Base-by-base conservation (phyloP, 768 basidiomycete species). In the Mycena metata region DNA sequence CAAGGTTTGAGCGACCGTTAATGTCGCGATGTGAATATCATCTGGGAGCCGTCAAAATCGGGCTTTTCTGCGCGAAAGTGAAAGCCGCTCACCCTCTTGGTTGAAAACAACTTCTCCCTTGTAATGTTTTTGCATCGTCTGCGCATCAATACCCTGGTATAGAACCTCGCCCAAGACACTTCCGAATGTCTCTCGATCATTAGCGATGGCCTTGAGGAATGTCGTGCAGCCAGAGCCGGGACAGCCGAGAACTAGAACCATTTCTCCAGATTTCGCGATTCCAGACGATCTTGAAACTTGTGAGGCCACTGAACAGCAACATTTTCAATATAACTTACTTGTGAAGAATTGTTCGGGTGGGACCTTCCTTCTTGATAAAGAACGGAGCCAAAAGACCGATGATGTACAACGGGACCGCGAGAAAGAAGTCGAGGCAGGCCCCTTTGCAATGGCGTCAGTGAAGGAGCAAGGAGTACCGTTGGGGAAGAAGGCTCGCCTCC, bases 161-260 rank as follows among this genome's bases (percentile, higher is more conserved):
- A 86, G 81, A n/a, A 96, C 90, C 16, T 93, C 83, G 36, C 95
- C 94, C 1, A 80, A 76, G 55, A 96, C 87, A 5, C 73, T 80
- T 1, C 88, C 83, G 75, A 88, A 96, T 15, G 86, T 91, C 10
- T 81, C 82, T 5, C 93, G 85, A 67, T 90, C 85, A 76, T 96
- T 95, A 21, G 96, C 87, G 66, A 97, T 90, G 0, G 89, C 79
- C 79, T 94, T 95, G 23, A 97, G 84, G 81, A 97, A 95, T 0
- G 96, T 93, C 0, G 91, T 89, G 76, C 96, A 96, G 39, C 95
- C 95, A 7, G 93, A 86, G 1, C 91, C 92, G 5, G 95, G 95
- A 61, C 93, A 90, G 21, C 95, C 95, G 15, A 93, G 83, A 23
- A 93, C 93, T 8, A 95, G 85, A 74, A 93, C 91, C 94, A 96